Conservation (phyloP, 1,284 basidiomycete species). For the Fomes fomentarius region DNA sequence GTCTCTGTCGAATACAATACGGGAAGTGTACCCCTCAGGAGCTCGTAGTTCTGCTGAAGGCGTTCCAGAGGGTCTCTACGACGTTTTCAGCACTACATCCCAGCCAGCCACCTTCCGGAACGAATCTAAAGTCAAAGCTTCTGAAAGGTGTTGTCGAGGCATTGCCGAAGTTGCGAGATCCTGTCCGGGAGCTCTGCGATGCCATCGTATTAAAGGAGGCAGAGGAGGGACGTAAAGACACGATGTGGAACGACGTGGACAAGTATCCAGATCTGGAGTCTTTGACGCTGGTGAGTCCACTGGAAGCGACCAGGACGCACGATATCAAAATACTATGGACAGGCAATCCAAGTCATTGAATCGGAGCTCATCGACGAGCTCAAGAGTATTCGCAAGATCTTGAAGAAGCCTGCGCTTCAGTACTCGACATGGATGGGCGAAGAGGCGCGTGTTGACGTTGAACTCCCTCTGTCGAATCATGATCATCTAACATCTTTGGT, state of each 20-base stretch:
- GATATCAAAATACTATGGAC: neutral
- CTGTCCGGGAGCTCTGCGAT: conserved; percentile 59
- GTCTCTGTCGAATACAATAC: conserved; percentile 89
- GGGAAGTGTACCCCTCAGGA: conserved; percentile 91
- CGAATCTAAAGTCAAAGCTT: conserved; percentile 64
- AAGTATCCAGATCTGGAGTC: conserved; percentile 71
- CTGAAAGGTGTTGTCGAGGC: conserved; percentile 75
- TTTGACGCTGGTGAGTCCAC: conserved; percentile 42
- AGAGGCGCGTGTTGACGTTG: conserved; percentile 52
- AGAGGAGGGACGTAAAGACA: conserved; percentile 68
- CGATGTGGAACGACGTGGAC: conserved; percentile 76
- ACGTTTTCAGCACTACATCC: conserved; percentile 51
- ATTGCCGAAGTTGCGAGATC: conserved; percentile 66
- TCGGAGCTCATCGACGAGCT: conserved; percentile 80
- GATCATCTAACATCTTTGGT: neutral
- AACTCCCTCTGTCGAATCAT: neutral
- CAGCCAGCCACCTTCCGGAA: conserved; percentile 40
- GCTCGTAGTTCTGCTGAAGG: conserved; percentile 75
- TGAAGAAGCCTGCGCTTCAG: conserved; percentile 78
- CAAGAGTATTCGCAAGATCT: conserved; percentile 68
- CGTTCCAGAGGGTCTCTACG: conserved; percentile 74
- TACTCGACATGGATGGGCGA: conserved; percentile 72
- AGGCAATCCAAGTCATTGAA: conserved; percentile 65
- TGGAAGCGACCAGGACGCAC: conserved; percentile 12
- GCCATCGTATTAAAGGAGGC: conserved; percentile 71